phyloP scores from a whole-genome alignment of 2,329 filamentous ascomycete species.

The Alternaria viburni region DNA sequence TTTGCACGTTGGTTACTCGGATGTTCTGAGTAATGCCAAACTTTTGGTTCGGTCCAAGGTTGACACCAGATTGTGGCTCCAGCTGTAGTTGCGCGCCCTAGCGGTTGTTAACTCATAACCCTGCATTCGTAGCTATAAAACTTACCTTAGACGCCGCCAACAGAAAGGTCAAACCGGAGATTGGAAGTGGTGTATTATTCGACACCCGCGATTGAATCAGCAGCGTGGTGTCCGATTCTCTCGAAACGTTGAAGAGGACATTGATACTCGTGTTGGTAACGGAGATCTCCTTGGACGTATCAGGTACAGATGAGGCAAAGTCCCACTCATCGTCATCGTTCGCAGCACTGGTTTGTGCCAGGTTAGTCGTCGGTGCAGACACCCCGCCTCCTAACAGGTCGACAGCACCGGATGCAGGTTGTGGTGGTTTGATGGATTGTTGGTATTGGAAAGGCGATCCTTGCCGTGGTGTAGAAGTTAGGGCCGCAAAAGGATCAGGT shows the following conservation, averaged over 20 bases:
- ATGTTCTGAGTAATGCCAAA: constrained; percentile 84
- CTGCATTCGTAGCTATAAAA: not conserved
- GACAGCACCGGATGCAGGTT: constrained; percentile 37
- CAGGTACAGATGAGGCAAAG: constrained; percentile 85
- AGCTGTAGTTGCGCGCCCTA: constrained; percentile 83
- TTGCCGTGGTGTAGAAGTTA: constrained; percentile 61
- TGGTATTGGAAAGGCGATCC: constrained; percentile 58
- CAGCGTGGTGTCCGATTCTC: constrained; percentile 65
- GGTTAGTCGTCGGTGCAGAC: constrained; percentile 31
- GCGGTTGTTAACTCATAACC: constrained; percentile 12
- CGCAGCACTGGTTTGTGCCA: constrained; percentile 52
- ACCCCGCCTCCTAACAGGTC: constrained; percentile 47
- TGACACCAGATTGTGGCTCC: constrained; percentile 82
- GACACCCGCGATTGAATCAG: constrained; percentile 81
- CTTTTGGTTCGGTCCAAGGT: constrained; percentile 72
- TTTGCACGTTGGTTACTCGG: constrained; percentile 75
- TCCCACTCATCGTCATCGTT: constrained; percentile 97
- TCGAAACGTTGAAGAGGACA: constrained; percentile 74
- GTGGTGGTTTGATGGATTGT: constrained; percentile 49
- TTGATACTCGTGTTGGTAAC: constrained; percentile 74
- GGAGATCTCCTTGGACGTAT: constrained; percentile 68
- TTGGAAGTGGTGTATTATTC: constrained; percentile 73
- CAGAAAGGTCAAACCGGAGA: constrained; percentile 86
- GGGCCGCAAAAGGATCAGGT: constrained; percentile 66
- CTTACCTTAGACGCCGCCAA: constrained; percentile 88